Conservation (phyloP, 2,329 filamentous ascomycete genomes). For the Blastomyces silverae region DNA sequence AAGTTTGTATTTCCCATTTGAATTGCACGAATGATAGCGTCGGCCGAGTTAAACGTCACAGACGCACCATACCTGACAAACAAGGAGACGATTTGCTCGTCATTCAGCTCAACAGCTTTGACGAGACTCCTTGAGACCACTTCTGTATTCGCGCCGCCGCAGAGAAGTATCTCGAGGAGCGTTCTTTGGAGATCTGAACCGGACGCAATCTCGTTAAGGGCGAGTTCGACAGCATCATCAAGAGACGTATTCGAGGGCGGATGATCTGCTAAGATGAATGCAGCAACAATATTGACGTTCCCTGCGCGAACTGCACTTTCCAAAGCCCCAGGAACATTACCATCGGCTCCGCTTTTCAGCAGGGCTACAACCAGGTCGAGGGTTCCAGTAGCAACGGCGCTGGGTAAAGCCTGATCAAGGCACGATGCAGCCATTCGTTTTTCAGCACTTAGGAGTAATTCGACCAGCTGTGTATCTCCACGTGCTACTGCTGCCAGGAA, state of each 20-base stretch:
- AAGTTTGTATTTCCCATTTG: slow-evolving; percentile 44
- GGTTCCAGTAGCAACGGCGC: slow-evolving; percentile 16
- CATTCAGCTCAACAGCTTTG: slow-evolving; percentile 46
- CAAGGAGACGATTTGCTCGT: slow-evolving; percentile 51
- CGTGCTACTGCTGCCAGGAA: slow-evolving; percentile 18
- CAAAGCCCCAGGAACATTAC: slow-evolving; percentile 16
- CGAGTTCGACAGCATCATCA: slow-evolving; percentile 46
- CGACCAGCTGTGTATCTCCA: slow-evolving; percentile 16
- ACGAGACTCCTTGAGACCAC: slow-evolving; percentile 45
- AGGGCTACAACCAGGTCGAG: slow-evolving; percentile 17
- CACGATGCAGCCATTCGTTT: slow-evolving; percentile 16
- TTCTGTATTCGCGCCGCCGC: slow-evolving; percentile 52
- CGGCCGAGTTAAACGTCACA: slow-evolving; percentile 49
- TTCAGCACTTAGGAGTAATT: slow-evolving; percentile 18
- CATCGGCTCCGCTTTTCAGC: slow-evolving; percentile 21
- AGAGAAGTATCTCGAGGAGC: slow-evolving; percentile 52
- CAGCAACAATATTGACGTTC: slow-evolving; percentile 50
- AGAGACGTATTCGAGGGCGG: slow-evolving; percentile 47
- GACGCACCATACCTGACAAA: slow-evolving; percentile 51
- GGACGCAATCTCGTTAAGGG: slow-evolving; percentile 45
- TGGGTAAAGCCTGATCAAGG: slow-evolving; percentile 19
- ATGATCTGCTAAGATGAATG: slow-evolving; percentile 49
- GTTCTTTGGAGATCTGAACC: slow-evolving; percentile 47
- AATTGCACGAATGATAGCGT: slow-evolving; percentile 47
- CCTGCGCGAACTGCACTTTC: slow-evolving; percentile 27